phyloP scores from a whole-genome alignment of 2,329 filamentous ascomycete species.

The Beauveria sp. region DNA sequence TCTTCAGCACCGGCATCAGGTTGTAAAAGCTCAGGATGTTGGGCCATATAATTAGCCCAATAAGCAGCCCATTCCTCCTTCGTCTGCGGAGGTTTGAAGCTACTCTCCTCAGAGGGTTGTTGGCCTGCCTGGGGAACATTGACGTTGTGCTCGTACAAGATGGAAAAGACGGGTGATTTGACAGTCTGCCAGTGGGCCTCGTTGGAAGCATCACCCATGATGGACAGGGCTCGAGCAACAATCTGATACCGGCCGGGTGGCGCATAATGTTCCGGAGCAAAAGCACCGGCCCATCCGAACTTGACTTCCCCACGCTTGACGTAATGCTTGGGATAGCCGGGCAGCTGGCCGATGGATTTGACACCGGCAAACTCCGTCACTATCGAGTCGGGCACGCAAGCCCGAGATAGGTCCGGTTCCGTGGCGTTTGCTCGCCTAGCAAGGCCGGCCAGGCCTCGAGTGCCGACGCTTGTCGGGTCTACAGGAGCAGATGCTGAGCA shows the following conservation, averaged over 20 bases:
- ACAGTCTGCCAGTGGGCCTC: neutral
- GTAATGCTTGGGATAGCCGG: neutral
- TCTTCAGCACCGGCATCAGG: neutral
- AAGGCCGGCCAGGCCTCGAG: neutral
- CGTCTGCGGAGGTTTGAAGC: neutral
- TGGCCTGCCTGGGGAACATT: neutral
- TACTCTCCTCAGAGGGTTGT: neutral
- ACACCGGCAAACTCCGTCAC: neutral
- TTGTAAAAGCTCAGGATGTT: neutral
- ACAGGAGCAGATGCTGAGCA: neutral
- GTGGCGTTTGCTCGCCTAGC: neutral
- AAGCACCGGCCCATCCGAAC: neutral
- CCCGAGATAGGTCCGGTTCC: neutral
- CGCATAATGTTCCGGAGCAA: neutral
- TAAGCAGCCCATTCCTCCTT: neutral
- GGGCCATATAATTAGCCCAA: neutral
- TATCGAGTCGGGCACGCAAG: neutral
- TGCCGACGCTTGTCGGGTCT: neutral
- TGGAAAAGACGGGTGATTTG: neutral
- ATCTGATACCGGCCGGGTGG: slow-evolving; percentile 10
- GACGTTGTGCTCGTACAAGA: neutral
- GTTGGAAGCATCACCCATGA: slow-evolving; percentile 1
- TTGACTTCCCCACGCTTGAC: neutral
- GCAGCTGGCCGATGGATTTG: slow-evolving; percentile 6
- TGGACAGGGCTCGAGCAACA: slow-evolving; percentile 5